phyloP scores from a whole-genome alignment of 2,329 filamentous ascomycete genomes.

The Pseudogymnoascus sp. region DNA sequence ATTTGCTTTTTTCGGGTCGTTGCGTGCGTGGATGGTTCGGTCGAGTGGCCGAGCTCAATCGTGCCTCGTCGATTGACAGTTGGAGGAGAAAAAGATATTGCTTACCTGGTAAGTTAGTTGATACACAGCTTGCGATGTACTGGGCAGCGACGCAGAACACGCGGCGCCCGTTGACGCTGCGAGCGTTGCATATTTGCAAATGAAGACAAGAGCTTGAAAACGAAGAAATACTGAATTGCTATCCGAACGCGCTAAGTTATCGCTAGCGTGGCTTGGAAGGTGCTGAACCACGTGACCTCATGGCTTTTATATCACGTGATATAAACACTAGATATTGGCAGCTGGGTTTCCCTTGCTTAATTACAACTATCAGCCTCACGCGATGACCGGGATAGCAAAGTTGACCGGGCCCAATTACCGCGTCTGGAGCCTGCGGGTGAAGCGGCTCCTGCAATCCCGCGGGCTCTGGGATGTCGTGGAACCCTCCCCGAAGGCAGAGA shows the following conservation, averaged over 20 bases:
- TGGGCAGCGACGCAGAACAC: not conserved
- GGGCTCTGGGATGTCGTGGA: not conserved
- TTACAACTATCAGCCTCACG: not conserved
- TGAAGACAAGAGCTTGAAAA: not conserved
- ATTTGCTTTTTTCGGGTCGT: constrained; percentile 1
- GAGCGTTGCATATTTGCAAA: not conserved
- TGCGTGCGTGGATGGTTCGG: not conserved
- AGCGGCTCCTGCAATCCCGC: not conserved
- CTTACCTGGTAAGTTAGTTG: constrained; percentile 3
- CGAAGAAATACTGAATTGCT: constrained; percentile 5
- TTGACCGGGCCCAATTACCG: not conserved
- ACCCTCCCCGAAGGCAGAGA: not conserved
- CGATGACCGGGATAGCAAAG: not conserved
- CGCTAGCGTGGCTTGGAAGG: not conserved
- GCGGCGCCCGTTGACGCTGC: not conserved
- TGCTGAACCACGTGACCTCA: not conserved
- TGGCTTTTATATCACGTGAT: not conserved
- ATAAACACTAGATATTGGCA: not conserved
- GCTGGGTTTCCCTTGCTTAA: not conserved
- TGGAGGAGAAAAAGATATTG: not conserved
- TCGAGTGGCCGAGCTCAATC: not conserved
- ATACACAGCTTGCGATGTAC: not conserved
- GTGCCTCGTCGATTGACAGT: not conserved
- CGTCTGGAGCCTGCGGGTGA: not conserved
- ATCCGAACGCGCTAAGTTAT: not conserved